These are phyloP conservation scores for Arachis monticola DNA, from an alignment of 331 rosid genomes.

Conservation along the genomic window DNA sequence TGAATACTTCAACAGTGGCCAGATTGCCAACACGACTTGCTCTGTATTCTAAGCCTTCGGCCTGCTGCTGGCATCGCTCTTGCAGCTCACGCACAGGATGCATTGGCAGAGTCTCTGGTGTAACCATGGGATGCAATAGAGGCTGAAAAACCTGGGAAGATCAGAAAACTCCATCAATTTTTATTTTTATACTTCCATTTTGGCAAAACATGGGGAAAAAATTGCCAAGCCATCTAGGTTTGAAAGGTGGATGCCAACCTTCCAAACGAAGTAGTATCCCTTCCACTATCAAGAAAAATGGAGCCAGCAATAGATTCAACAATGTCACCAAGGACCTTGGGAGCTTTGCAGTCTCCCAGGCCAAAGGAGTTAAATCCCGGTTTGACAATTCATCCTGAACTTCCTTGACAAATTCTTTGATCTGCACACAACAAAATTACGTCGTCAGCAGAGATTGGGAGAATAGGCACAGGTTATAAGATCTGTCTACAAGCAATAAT, in stretches of 20 bases:
- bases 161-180: constrained; percentile 22
- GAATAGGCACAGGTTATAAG: background rate
- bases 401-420: constrained; percentile 94
- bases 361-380: constrained; percentile 99
- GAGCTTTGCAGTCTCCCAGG: constrained; percentile 99
- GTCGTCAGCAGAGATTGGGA: constrained; percentile 11
- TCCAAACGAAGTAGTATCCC: constrained; percentile 82
- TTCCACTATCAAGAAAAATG: constrained; percentile 86
- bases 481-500: constrained; percentile 18
- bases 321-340: constrained; percentile 99
- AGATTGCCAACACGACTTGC: constrained; percentile 85
- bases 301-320: constrained; percentile 99
- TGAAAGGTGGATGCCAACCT: constrained; percentile 50
- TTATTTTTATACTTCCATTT: constrained; percentile 27
- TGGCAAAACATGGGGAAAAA: constrained; percentile 11
- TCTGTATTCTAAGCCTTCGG: constrained; percentile 95
- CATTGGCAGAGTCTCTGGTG: constrained; percentile 99
- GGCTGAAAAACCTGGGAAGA: constrained; percentile 85
- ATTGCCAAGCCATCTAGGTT: background rate
- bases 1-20: constrained; percentile 95
- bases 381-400: constrained; percentile 75
- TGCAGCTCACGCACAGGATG: constrained; percentile 99
- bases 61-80: constrained; percentile 98
- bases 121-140: constrained; percentile 94
- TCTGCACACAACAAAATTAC: constrained; percentile 59